Evolutionary conservation across 192 early-diverging fungal species (phyloP), one percentile per base, ranked within the genome.

Genomic region (Lunasporangiospora selenospora): DNA sequence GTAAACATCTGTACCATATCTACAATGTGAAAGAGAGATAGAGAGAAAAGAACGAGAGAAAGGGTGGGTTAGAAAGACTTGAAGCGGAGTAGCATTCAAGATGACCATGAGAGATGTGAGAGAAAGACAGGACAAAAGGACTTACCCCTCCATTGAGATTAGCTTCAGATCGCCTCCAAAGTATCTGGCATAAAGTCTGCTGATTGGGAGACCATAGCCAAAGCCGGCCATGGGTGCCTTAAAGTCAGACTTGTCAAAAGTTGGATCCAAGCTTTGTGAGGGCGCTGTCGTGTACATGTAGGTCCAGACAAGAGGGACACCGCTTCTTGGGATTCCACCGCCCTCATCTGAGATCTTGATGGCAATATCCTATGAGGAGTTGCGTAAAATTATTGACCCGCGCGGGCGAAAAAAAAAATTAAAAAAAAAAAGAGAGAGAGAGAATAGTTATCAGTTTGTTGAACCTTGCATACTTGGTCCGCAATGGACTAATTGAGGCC

Each of bases 271-370:
- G 50, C 83, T 79, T 61, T 88, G 88, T 64, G 86, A 85, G 53
- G 86, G 80, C 19, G 91, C 91, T 0, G 88, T 93, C 4, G 88
- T 93, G 53, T 89, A 94, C 94, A 97, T 93, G 70, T 97, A 98
- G 12, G 94, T 93, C 95, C 95, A 98, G 36, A 97, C 93, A 45
- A 93, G 75, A 31, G 92, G 90, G 53, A 95, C 89, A 39, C 87
- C 93, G 39, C 90, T 92, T 58, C 94, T 73, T 49, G 94, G 90
- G 34, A 95, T 97, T 45, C 97, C 94, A 12, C 92, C 94, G 19
- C 97, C 97, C 65, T 97, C 95, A 73, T 99, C 97, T 7, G 88
- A 92, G 23, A 99, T 88, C 78, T 97, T 99, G 75, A 99, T 94
- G 4, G 94, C 95, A 47, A 99, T 95, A 75, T 99, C 97, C 83